Evolutionary conservation across 2,329 filamentous ascomycete species (phyloP).

Genomic region (Plectosphaerella plurivora): DNA sequence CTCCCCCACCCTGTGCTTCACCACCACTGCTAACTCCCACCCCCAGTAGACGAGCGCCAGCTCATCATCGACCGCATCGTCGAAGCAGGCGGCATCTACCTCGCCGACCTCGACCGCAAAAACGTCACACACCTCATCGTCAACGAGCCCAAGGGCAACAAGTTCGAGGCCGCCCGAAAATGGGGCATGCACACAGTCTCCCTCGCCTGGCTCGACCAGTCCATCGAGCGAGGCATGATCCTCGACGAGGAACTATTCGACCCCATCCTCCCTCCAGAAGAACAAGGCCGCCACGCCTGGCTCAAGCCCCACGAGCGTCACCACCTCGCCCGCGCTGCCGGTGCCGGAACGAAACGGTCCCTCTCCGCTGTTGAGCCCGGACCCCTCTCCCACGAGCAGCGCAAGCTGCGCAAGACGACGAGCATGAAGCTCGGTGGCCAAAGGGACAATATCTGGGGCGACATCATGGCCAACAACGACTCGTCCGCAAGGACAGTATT

Average conservation of each 20-base stretch:
- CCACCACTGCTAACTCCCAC: conserved; percentile 9
- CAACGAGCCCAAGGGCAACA: conserved; percentile 73
- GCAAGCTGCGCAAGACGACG: conserved; percentile 83
- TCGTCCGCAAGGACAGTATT: not conserved
- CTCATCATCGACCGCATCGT: conserved; percentile 64
- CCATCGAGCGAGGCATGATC: conserved; percentile 80
- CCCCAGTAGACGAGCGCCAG: conserved; percentile 58
- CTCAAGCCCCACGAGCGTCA: conserved; percentile 31
- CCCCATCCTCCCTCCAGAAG: conserved; percentile 61
- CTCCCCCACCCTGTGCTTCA: not conserved
- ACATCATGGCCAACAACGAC: conserved; percentile 61
- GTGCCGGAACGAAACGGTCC: conserved; percentile 45
- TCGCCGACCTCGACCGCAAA: conserved; percentile 77
- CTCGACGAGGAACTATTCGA: conserved; percentile 84
- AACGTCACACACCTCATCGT: conserved; percentile 82
- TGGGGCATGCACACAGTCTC: conserved; percentile 81
- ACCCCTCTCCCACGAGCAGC: conserved; percentile 45
- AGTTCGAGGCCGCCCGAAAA: conserved; percentile 79
- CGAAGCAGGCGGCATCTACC: conserved; percentile 75
- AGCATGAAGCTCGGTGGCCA: conserved; percentile 80
- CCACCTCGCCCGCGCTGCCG: not conserved
- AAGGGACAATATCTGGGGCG: conserved; percentile 81
- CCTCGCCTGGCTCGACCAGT: conserved; percentile 81
- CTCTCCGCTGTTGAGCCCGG: conserved; percentile 46
- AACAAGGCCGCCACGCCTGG: conserved; percentile 78